Conservation (phyloP, 2,329 filamentous ascomycete genomes). For the Alternaria atra region DNA sequence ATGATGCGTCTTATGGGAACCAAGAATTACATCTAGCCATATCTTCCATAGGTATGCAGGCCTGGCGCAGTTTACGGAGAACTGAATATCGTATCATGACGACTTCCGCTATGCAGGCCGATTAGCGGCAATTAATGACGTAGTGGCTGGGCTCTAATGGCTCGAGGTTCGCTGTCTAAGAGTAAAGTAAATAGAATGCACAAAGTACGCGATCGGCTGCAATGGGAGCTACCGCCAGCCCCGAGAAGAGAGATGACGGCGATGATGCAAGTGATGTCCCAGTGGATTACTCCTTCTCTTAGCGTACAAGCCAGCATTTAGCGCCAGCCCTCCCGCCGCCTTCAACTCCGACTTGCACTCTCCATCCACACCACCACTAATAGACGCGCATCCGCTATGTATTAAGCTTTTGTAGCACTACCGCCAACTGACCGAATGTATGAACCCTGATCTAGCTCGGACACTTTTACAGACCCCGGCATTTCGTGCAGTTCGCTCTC, state of each 20-base stretch:
- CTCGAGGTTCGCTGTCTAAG: not conserved
- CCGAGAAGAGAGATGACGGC: not conserved
- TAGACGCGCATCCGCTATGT: not conserved
- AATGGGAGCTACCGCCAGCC: not conserved
- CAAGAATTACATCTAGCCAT: not conserved
- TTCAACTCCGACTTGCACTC: not conserved
- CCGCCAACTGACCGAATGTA: not conserved
- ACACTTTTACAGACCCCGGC: not conserved
- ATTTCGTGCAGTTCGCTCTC: slow-evolving; percentile 14
- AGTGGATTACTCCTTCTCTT: not conserved
- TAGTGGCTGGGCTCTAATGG: not conserved
- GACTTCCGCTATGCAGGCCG: not conserved
- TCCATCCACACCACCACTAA: not conserved
- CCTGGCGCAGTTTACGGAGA: not conserved
- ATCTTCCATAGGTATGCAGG: not conserved
- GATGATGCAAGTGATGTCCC: not conserved
- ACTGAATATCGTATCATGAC: not conserved
- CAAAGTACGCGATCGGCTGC: not conserved
- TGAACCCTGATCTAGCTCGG: not conserved
- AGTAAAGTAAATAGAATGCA: not conserved
- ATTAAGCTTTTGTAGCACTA: not conserved
- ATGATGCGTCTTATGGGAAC: not conserved
- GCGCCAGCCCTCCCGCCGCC: not conserved
- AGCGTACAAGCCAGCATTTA: not conserved
- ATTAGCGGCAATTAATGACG: not conserved